Evolutionary conservation across 306 rosid species (phyloP).

Genomic region (Castanospermum australe): DNA sequence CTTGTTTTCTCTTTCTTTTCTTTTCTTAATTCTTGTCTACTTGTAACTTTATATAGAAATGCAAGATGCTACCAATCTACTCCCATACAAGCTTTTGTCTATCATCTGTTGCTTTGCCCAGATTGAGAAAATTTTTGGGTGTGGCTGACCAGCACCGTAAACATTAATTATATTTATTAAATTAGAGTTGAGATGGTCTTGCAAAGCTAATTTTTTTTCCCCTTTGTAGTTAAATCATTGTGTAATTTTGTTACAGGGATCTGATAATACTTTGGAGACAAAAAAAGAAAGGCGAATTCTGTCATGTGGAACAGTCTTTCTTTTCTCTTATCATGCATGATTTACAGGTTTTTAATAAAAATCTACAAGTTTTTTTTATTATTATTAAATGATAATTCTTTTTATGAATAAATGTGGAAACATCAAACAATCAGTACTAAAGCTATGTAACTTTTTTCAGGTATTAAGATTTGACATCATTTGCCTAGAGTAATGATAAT

Average conservation of each 20-base stretch:
- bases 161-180: neutral
- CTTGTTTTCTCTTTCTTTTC: neutral
- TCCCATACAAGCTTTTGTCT: neutral
- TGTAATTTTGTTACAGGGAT: too few relatives aligned
- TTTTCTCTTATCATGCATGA: too few relatives aligned
- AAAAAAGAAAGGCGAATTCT: too few relatives aligned
- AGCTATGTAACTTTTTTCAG: too few relatives aligned
- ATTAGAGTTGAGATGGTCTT: neutral
- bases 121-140: neutral
- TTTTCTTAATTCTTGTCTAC: neutral
- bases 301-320: too few relatives aligned
- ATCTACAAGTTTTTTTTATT: too few relatives aligned
- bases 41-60: neutral
- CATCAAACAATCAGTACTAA: too few relatives aligned
- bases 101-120: neutral
- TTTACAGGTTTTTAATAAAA: too few relatives aligned
- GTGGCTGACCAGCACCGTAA: too few relatives aligned
- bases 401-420: too few relatives aligned
- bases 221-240: neutral
- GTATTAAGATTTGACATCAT: neutral
- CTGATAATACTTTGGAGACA: too few relatives aligned
- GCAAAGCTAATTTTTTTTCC: neutral
- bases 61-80: neutral
- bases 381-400: too few relatives aligned
- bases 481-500: conserved; percentile 1